Conservation (phyloP, 306 rosid species). For the Cercis canadensis region DNA sequence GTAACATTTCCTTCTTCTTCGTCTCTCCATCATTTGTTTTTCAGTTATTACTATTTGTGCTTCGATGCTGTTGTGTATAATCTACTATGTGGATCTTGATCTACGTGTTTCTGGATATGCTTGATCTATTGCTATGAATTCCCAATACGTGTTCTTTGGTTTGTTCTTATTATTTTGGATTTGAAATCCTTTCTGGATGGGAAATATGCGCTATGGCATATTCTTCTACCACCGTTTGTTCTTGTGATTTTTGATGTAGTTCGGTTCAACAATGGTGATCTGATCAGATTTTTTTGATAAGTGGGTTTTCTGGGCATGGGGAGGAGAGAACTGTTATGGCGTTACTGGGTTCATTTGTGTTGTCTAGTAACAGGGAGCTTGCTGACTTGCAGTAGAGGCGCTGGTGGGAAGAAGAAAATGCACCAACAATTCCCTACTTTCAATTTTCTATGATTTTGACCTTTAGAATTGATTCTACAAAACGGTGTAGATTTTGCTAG, state of each 20-base stretch:
- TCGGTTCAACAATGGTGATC: conserved; percentile 13
- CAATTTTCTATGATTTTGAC: conserved; percentile 1
- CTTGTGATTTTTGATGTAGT: neutral
- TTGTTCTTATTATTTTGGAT: conserved; percentile 1
- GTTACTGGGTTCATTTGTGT: neutral
- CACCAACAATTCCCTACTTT: conserved; percentile 2
- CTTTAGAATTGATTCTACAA: neutral
- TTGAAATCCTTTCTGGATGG: neutral
- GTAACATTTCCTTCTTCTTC: conserved; percentile 35
- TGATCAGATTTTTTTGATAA: neutral
- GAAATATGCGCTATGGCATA: neutral
- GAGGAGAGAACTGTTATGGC: no score
- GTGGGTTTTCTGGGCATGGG: no score
- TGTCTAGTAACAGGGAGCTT: neutral
- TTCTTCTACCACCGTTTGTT: neutral
- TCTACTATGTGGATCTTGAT: conserved; percentile 48
- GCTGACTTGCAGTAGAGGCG: neutral
- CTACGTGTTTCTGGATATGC: conserved; percentile 25
- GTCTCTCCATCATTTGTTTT: neutral
- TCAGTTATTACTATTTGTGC: neutral
- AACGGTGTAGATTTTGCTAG: neutral
- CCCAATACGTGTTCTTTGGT: neutral
- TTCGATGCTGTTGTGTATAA: no score
- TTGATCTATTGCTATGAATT: conserved; percentile 29
- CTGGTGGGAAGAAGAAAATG: conserved; percentile 1